phyloP scores from a whole-genome alignment of 371 early-diverging fungal species.

The Mortierella sp. region DNA sequence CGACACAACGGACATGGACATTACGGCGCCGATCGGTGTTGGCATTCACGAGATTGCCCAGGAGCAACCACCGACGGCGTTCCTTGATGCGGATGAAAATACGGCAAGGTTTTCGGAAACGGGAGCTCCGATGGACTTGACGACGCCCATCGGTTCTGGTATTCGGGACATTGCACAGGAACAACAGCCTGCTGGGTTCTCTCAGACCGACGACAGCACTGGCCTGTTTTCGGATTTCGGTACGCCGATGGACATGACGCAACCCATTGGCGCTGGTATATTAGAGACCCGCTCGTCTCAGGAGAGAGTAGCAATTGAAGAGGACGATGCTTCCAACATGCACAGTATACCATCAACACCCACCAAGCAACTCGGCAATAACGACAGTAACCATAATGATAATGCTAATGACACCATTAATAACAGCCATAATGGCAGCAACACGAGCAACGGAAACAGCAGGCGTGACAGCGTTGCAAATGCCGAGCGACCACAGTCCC shows the following conservation, averaged over 20 bases:
- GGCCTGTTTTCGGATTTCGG: background rate
- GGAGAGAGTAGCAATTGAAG: background rate
- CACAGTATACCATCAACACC: conserved; percentile 2
- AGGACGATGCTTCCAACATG: background rate
- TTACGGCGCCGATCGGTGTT: conserved; percentile 36
- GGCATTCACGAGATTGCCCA: conserved; percentile 41
- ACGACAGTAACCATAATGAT: background rate
- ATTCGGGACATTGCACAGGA: conserved; percentile 11
- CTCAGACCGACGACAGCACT: background rate
- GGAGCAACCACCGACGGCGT: conserved; percentile 34
- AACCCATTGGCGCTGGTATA: background rate
- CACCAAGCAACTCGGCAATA: background rate
- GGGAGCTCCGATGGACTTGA: conserved; percentile 41
- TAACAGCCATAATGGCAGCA: background rate
- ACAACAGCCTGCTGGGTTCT: background rate
- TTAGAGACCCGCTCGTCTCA: background rate
- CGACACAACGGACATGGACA: conserved; percentile 41
- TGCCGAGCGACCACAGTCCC: background rate
- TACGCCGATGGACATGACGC: background rate
- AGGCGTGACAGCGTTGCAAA: background rate
- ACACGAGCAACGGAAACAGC: no score
- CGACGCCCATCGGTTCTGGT: conserved; percentile 33
- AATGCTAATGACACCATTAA: background rate
- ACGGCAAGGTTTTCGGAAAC: conserved; percentile 31
- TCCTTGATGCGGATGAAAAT: conserved; percentile 27